phyloP scores from a whole-genome alignment of 257 asterid genomes.

The Plectranthus barbatus region DNA sequence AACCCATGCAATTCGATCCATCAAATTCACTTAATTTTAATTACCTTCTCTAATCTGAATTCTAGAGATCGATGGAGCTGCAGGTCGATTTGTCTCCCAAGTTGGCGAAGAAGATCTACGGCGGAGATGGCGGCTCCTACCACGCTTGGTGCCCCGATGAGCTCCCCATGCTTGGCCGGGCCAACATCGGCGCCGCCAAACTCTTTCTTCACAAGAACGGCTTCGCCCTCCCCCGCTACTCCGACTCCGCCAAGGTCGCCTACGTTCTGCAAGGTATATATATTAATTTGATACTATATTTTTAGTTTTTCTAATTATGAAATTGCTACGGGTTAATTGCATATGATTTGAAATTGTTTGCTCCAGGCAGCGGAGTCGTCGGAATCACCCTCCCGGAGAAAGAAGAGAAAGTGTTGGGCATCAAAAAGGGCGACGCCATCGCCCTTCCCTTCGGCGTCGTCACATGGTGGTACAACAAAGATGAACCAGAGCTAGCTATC shows the following conservation, averaged over 20 bases:
- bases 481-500: constrained; percentile 52
- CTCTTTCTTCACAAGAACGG: constrained; percentile 55
- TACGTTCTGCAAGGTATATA: constrained; percentile 64
- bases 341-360: too few relatives aligned
- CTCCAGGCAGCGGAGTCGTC: constrained; percentile 42
- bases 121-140: constrained; percentile 75
- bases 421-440: constrained; percentile 63
- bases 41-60: not conserved
- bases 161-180: constrained; percentile 47
- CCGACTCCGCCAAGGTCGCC: constrained; percentile 67
- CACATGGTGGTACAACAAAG: constrained; percentile 83
- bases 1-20: not conserved
- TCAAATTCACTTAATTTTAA: not conserved
- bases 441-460: constrained; percentile 71
- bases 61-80: constrained; percentile 55
- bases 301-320: too few relatives aligned
- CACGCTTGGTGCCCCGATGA: constrained; percentile 69
- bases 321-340: too few relatives aligned
- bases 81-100: constrained; percentile 58
- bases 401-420: constrained; percentile 62
- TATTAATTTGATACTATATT: too few relatives aligned
- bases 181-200: constrained; percentile 71
- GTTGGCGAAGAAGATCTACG: constrained; percentile 44
- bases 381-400: constrained; percentile 71
- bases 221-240: constrained; percentile 55